These are phyloP conservation scores for Russula virescens DNA, from an alignment of 768 basidiomycete species.

Conservation along the genomic window DNA sequence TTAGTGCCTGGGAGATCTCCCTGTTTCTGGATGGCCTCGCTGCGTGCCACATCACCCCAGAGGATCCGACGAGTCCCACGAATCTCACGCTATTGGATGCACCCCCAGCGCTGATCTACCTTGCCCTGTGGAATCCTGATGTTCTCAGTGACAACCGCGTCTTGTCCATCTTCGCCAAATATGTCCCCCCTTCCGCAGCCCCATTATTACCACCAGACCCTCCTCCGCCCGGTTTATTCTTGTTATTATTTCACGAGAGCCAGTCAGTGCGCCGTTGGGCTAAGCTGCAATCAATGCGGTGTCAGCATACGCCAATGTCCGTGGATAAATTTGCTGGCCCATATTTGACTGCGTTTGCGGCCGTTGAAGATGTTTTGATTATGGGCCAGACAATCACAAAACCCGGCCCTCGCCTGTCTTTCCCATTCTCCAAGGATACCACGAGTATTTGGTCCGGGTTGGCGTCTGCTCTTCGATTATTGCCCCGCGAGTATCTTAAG, in stretches of 20 bases:
- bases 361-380: constrained; percentile 31
- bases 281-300: constrained; percentile 36
- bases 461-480: constrained; percentile 42
- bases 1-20: constrained; percentile 61
- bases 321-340: constrained; percentile 41
- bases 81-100: constrained; percentile 35
- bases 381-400: background rate
- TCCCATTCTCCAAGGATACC: constrained; percentile 36
- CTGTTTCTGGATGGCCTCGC: constrained; percentile 47
- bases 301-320: constrained; percentile 41
- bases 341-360: constrained; percentile 43
- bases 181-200: constrained; percentile 36
- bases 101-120: constrained; percentile 51
- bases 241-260: constrained; percentile 50
- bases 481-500: constrained; percentile 43
- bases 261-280: constrained; percentile 57
- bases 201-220: constrained; percentile 51
- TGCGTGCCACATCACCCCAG: constrained; percentile 28
- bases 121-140: constrained; percentile 55
- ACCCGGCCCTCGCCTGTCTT: background rate
- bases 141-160: constrained; percentile 50
- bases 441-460: constrained; percentile 50
- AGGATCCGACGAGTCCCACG: background rate
- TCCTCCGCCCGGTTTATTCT: constrained; percentile 55
- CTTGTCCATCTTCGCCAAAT: constrained; percentile 35